Conservation (phyloP, 305 asterid genomes). For the Fraxinus angustifolia region DNA sequence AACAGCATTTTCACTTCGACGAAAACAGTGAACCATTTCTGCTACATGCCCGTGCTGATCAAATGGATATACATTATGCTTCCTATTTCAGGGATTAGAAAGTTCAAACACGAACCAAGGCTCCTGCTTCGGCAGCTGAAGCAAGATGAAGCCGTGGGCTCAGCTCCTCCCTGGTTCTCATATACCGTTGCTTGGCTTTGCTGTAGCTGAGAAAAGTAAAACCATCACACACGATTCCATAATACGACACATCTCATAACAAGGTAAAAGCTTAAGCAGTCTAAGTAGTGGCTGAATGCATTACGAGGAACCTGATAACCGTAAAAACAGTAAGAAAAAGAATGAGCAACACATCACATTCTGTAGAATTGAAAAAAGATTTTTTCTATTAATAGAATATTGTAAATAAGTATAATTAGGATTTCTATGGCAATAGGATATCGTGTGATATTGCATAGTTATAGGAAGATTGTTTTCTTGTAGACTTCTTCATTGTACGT, state of each 20-base stretch:
- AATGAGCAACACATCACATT: neutral
- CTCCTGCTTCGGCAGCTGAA: conserved; percentile 97
- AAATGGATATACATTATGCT: neutral
- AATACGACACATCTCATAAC: conserved; percentile 9
- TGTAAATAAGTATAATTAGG: no score
- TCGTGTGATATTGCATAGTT: no score
- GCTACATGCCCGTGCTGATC: neutral
- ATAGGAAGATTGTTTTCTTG: no score
- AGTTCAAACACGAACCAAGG: conserved; percentile 59
- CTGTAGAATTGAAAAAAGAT: neutral
- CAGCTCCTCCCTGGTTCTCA: conserved; percentile 62
- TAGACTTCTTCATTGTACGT: no score
- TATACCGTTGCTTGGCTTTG: conserved; percentile 81
- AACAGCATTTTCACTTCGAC: neutral
- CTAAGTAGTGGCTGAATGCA: conserved; percentile 10
- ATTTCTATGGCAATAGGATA: no score
- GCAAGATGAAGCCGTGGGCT: conserved; percentile 90
- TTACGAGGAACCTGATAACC: conserved; percentile 7
- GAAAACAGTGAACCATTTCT: neutral
- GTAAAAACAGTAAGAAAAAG: conserved; percentile 1
- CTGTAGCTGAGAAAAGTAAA: conserved; percentile 56
- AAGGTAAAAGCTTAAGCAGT: neutral
- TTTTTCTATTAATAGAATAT: no score
- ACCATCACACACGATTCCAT: conserved; percentile 19
- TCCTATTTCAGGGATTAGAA: conserved; percentile 13